phyloP scores from a whole-genome alignment of 1,284 basidiomycete species.

The Ceratobasidium sp. region DNA sequence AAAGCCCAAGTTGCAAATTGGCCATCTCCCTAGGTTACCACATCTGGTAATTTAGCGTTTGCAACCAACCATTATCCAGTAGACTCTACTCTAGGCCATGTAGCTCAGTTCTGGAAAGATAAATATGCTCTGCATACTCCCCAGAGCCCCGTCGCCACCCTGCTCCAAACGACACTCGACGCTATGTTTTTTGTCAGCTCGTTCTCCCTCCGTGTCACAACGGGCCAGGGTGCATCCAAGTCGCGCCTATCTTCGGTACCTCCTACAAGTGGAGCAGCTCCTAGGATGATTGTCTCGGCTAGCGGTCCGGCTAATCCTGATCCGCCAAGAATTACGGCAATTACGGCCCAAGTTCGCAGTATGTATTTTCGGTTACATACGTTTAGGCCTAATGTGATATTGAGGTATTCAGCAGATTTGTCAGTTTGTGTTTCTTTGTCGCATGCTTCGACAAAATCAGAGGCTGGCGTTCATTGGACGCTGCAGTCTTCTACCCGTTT shows the following conservation, averaged over 20 bases:
- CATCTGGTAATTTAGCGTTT: background rate
- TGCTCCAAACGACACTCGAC: background rate
- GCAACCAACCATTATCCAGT: background rate
- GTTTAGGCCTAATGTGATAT: background rate
- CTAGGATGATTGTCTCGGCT: background rate
- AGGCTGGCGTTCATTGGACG: background rate
- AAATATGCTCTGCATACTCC: background rate
- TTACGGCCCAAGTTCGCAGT: background rate
- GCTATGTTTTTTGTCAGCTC: background rate
- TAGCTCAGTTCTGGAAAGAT: background rate
- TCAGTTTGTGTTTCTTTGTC: background rate
- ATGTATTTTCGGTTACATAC: background rate
- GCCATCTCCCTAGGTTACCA: background rate
- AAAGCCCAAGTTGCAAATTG: background rate
- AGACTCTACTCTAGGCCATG: background rate
- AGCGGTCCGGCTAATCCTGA: background rate
- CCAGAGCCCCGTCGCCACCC: background rate
- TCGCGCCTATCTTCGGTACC: background rate
- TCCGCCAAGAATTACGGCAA: background rate
- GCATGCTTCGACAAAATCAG: background rate
- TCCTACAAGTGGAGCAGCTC: background rate
- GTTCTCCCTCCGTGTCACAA: background rate
- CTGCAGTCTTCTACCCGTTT: background rate
- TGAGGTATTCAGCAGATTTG: background rate
- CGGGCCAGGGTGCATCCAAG: background rate